Base-by-base conservation (phyloP, 805 yeast species). In the Kuraishia capsulata region DNA sequence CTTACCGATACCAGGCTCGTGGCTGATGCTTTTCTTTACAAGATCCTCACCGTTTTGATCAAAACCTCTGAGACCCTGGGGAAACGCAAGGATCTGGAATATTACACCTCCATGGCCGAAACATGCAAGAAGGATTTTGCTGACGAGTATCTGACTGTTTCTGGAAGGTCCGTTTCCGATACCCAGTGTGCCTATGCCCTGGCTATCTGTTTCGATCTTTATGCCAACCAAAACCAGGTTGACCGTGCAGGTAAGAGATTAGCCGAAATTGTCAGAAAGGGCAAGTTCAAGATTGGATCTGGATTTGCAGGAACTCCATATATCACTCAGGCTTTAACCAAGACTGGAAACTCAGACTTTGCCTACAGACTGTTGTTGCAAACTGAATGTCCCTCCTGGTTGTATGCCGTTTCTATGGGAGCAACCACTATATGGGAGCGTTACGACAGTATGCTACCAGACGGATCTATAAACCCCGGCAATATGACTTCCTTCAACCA, bases 391-490 rank as follows among this genome's bases (percentile, higher is more conserved):
- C 56, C 56, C 9, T 51, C 55, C 5, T 52, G 56, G 56, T 37
- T 52, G 20, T 52, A 52, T 33, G 55, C 56, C 5, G 49, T 52
- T 4, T 33, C 55, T 5, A 47, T 51, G 53, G 56, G 56, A 2
- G 56, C 56, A 4, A 52, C 56, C 18, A 52, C 56, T 2, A 40
- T 49, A 10, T 52, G 56, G 56, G 56, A 52, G 33, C 46, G 56
- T 8, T 52, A 55, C 55, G 53, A 52, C 33, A 52, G 56, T 36
- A 48, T 52, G 52, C 33, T 50, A 24, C 52, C 51, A 2, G 45
- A 51, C 34, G 56, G 56, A 3, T 33, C 36, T 23, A 47, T 51
- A 38, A 52, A 52, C 36, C 51, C 54, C 3, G 56, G 56, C 9
- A 45, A 41, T 13, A 52, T 52, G 56, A 52, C 56, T 2, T 51